Conservation (phyloP, 257 asterid species). For the Capsicum rhomboideum region DNA sequence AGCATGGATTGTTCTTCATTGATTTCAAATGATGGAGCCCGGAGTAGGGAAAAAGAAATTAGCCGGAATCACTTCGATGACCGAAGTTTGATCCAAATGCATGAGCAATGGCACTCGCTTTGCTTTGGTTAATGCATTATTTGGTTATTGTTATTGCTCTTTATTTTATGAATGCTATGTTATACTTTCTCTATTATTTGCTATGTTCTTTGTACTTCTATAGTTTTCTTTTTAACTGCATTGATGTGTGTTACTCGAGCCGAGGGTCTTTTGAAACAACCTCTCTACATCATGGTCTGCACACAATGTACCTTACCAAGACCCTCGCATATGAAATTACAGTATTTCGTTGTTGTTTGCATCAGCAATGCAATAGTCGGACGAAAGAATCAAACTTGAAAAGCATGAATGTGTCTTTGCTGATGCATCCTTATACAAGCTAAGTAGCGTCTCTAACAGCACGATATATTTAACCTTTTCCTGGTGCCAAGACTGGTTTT, state of each 20-base stretch:
- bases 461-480: no score
- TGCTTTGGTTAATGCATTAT: background rate
- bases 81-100: background rate
- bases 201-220: background rate
- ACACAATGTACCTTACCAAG: background rate
- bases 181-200: background rate
- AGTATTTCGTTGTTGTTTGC: no score
- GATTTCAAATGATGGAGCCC: background rate
- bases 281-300: background rate
- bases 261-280: background rate
- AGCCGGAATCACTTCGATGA: background rate
- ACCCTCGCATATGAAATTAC: no score
- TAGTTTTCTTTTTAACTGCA: background rate
- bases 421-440: no score
- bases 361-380: no score
- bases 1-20: slow-evolving; percentile 53
- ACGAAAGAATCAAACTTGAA: no score
- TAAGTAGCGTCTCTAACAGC: no score
- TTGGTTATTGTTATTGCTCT: background rate
- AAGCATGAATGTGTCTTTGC: no score
- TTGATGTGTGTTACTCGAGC: background rate
- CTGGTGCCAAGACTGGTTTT: no score
- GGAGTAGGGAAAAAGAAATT: background rate
- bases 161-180: background rate
- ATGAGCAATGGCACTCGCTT: background rate